A percentile compares a stretch with the other conserved stretches of the same genome.
phyloP scores from a whole-genome alignment of 345 rosid species.

The Syzygium aromaticum region DNA sequence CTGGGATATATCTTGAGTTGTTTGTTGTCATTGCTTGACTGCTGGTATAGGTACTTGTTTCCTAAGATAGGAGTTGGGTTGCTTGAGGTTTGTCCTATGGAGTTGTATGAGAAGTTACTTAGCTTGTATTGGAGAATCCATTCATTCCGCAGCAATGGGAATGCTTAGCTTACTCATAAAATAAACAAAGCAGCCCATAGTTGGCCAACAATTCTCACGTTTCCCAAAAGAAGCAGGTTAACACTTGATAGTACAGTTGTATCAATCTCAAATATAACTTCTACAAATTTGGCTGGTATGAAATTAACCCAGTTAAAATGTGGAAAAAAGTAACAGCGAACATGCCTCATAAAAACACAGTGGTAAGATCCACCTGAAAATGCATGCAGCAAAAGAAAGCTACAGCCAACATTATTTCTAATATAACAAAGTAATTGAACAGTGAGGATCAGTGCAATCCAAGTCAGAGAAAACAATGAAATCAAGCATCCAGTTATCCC shows the following conservation, averaged over 20 bases:
- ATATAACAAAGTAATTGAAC: not conserved
- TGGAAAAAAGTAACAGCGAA: not conserved
- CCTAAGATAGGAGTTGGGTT: not conserved
- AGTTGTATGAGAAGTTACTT: not conserved
- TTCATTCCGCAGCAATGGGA: not conserved
- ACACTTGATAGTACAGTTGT: not conserved
- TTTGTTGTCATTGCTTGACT: not conserved
- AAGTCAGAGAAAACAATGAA: not conserved
- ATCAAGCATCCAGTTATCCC: not conserved
- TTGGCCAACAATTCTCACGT: not conserved
- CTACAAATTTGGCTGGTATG: not conserved
- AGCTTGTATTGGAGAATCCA: not conserved
- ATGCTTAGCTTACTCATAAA: not conserved
- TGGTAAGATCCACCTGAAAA: not conserved
- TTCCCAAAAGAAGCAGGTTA: not conserved
- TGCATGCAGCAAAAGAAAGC: not conserved
- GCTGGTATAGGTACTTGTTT: not conserved
- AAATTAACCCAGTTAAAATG: not conserved
- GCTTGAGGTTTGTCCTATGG: not conserved
- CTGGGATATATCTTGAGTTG: not conserved
- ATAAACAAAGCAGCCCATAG: not conserved
- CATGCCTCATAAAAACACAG: not conserved
- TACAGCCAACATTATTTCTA: not conserved
- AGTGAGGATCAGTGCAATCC: not conserved
- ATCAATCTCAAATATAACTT: not conserved